Conservation (phyloP, 192 early-diverging fungal species). For the Backusella morwellensis region DNA sequence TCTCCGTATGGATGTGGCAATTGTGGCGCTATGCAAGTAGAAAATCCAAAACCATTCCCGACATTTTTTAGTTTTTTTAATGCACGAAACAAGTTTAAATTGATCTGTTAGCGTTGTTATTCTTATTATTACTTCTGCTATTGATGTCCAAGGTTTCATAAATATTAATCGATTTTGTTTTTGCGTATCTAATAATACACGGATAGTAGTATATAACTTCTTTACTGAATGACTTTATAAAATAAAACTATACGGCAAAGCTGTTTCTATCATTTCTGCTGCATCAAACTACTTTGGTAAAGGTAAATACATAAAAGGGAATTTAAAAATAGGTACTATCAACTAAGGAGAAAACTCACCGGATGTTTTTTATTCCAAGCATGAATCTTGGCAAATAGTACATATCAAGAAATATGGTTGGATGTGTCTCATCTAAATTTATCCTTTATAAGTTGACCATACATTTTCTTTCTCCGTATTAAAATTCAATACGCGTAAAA, state of each 20-base stretch:
- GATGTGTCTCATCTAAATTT: neutral
- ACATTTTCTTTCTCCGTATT: neutral
- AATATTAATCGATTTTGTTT: neutral
- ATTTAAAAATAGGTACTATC: neutral
- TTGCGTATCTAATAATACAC: neutral
- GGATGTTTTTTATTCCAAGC: neutral
- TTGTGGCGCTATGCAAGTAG: neutral
- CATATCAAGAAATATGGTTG: neutral
- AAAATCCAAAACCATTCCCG: neutral
- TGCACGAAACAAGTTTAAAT: neutral
- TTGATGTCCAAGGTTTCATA: neutral
- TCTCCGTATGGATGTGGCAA: neutral
- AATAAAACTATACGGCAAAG: neutral
- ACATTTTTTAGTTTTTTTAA: neutral
- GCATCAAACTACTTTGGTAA: neutral
- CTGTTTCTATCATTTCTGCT: neutral
- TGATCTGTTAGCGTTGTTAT: neutral
- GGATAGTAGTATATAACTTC: too few species aligned
- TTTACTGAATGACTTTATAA: neutral
- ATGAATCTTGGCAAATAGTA: neutral
- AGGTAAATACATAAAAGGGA: neutral
- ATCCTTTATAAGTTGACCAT: neutral
- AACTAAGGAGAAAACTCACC: neutral
- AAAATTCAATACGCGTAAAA: neutral
- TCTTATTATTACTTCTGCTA: neutral